Evolutionary conservation across 352 stramenopile genomes (phyloP).

Genomic region (Blastocystis sp.): DNA sequence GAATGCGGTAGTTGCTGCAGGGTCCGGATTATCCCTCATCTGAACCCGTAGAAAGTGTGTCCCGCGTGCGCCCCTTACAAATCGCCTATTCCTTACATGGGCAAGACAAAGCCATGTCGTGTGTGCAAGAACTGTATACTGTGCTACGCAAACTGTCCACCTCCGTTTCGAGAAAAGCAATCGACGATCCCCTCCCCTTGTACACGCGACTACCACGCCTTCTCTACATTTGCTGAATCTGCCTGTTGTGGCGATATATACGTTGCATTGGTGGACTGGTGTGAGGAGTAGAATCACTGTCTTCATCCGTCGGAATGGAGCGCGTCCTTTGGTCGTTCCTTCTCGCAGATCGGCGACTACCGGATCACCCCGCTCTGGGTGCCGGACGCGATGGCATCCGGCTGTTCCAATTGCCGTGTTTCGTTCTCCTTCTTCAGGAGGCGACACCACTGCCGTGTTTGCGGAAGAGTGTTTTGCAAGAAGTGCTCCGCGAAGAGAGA

Average conservation of each 20-base stretch:
- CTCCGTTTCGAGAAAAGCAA: background rate
- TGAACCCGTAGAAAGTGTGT: conserved; percentile 38
- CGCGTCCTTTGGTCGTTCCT: conserved; percentile 3
- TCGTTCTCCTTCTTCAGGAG: conserved; percentile 39
- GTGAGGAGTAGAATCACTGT: conserved; percentile 21
- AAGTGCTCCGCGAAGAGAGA: background rate
- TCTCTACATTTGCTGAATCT: conserved; percentile 38
- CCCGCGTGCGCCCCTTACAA: conserved; percentile 20
- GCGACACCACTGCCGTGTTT: conserved; percentile 59
- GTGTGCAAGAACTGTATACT: conserved; percentile 55
- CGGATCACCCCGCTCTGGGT: conserved; percentile 55
- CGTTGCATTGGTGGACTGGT: background rate
- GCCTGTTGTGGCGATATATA: conserved; percentile 56
- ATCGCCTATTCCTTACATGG: conserved; percentile 49
- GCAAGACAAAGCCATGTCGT: conserved; percentile 45
- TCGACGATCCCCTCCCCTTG: background rate
- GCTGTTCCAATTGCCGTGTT: conserved; percentile 1
- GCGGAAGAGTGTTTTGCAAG: conserved; percentile 48
- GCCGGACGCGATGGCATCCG: conserved; percentile 20
- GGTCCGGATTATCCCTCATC: background rate
- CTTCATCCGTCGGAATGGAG: conserved; percentile 51
- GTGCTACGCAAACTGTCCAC: conserved; percentile 18
- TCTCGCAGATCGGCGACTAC: conserved; percentile 17
- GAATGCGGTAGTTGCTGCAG: conserved; percentile 22
- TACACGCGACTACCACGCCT: background rate